Base-by-base conservation (phyloP, 2,329 filamentous ascomycete species). In the Geoglossum cookeanum region DNA sequence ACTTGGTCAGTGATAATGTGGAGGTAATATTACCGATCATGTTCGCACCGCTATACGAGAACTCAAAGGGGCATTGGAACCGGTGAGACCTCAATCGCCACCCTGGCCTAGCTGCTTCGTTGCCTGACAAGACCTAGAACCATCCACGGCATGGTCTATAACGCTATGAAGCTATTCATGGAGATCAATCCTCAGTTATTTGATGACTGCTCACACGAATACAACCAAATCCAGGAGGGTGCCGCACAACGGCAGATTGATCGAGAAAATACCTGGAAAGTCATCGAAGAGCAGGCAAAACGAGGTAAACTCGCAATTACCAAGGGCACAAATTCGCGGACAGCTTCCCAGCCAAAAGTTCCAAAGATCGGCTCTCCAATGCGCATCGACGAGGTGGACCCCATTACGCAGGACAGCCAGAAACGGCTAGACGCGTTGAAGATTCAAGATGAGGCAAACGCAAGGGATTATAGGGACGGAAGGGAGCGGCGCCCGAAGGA, bases 131-230 rank as follows among this genome's bases (percentile, higher is more conserved):
- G 8, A 55, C 6, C 1, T 62, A 97, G 92, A 66, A 98, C 92
- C 6, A 98, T 98, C 63, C 92, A 98, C 67, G 92, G 92, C 68
- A 97, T 98, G 91, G 92, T 98, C 9, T 97, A 97, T 70, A 98
- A 97, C 66, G 92, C 92, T 58, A 97, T 98, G 92, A 98, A 98
- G 70, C 79, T 98, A 42, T 98, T 98, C 71, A 98, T 98, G 92
- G 92, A 98, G 70, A 96, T 98, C 66, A 97, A 97, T 69, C 92
- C 92, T 8, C 90, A 96, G 69, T 79, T 98, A 27, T 98, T 98
- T 65, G 92, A 98, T 64, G 92, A 98, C 68, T 98, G 92, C 72
- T 96, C 92, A 39, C 91, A 96, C 67, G 90, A 97, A 62, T 98
- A 98, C 71, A 94, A 90, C 4, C 91, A 97, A 69, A 85, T 92